A percentile compares a stretch with the other conserved stretches of the same genome.
These are phyloP conservation scores for Bacterosira constricta DNA, from an alignment of 108 stramenopile species.

Conservation along the genomic window DNA sequence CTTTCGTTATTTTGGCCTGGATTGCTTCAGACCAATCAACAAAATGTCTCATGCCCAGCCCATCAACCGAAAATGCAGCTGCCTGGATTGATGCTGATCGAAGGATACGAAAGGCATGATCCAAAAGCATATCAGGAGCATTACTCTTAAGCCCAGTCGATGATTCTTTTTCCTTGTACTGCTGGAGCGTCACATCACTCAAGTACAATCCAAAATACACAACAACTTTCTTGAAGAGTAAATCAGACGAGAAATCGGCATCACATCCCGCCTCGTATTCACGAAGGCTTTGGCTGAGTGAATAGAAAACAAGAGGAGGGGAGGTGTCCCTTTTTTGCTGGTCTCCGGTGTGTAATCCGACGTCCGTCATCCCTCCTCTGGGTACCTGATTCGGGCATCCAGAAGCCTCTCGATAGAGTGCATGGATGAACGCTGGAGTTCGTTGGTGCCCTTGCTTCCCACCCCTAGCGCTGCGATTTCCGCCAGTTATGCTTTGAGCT, in stretches of 20 bases:
- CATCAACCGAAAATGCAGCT: constrained; percentile 26
- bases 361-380: constrained; percentile 43
- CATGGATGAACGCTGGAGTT: constrained; percentile 43
- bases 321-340: background rate
- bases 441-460: constrained; percentile 37
- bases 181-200: background rate
- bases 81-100: constrained; percentile 12
- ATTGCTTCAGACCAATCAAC: constrained; percentile 7
- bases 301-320: constrained; percentile 23
- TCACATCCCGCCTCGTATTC: background rate
- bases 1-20: background rate
- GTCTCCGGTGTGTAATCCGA: constrained; percentile 44
- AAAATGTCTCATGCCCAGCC: constrained; percentile 26
- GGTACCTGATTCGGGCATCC: background rate
- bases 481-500: constrained; percentile 15
- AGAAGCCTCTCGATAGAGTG: constrained; percentile 30
- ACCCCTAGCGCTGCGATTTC: constrained; percentile 16
- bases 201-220: constrained; percentile 28
- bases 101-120: constrained; percentile 25
- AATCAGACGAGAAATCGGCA: background rate
- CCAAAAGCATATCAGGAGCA: constrained; percentile 30
- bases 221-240: constrained; percentile 16
- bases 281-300: constrained; percentile 11
- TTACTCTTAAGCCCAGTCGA: background rate
- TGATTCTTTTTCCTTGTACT: background rate